phyloP scores from a whole-genome alignment of 345 rosid species.

The Eucalyptus albens region DNA sequence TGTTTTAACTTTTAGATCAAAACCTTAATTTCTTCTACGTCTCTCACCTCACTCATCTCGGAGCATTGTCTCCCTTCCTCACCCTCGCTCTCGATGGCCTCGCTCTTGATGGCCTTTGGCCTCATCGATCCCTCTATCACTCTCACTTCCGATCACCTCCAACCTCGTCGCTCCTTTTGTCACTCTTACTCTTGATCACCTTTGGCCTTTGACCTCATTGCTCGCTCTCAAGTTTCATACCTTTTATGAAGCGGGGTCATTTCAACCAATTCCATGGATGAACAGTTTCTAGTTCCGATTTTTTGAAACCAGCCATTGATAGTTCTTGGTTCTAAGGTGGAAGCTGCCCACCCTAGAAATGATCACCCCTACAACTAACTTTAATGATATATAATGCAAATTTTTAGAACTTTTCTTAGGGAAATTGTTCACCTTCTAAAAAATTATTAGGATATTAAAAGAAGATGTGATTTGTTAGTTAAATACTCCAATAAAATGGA shows the following conservation, averaged over 20 bases:
- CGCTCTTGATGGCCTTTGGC: not conserved
- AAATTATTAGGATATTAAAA: not conserved
- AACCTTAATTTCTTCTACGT: not conserved
- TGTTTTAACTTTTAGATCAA: not conserved
- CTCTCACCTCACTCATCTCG: not conserved
- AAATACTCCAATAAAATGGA: not conserved
- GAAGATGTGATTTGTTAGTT: not conserved
- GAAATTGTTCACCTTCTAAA: not conserved
- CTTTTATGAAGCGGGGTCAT: not conserved
- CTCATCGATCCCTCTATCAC: not conserved
- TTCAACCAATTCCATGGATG: rapidly evolving
- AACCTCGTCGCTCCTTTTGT: not conserved
- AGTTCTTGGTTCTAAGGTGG: not conserved
- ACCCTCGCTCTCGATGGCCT: not conserved
- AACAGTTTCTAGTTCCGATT: no score
- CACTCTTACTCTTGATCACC: not conserved
- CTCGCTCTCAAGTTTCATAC: not conserved
- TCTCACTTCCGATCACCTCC: not conserved
- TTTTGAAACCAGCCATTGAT: not conserved
- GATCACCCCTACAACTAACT: not conserved
- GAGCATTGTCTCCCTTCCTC: not conserved
- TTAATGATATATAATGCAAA: not conserved
- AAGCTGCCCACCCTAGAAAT: not conserved
- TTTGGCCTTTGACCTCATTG: not conserved
- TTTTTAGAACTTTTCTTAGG: not conserved